A percentile compares a stretch with the other conserved stretches of the same genome.
phyloP scores from a whole-genome alignment of 2,329 filamentous ascomycete genomes.

The Alternaria tenuissima region DNA sequence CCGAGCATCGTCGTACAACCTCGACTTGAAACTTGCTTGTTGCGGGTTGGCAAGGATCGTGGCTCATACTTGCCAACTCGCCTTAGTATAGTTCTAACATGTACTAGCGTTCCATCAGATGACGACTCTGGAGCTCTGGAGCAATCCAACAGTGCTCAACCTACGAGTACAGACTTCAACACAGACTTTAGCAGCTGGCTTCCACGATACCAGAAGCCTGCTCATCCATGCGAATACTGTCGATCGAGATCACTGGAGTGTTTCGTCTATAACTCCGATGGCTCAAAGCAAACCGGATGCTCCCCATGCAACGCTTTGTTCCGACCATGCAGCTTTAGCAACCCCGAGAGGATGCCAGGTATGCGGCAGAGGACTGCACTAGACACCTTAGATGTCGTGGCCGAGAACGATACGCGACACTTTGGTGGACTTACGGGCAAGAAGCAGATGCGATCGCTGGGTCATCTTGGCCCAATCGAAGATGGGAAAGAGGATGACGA shows the following conservation, averaged over 20 bases:
- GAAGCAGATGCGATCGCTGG: slow-evolving; percentile 48
- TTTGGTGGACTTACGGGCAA: slow-evolving; percentile 49
- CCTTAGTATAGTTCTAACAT: slow-evolving; percentile 15
- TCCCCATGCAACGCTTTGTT: slow-evolving; percentile 59
- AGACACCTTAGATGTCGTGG: slow-evolving; percentile 58
- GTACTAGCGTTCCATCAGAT: slow-evolving; percentile 7
- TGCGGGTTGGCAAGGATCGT: neutral
- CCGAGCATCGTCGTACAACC: neutral
- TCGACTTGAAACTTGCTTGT: neutral
- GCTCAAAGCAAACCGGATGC: slow-evolving; percentile 52
- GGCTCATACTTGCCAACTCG: neutral
- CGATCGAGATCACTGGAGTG: slow-evolving; percentile 57
- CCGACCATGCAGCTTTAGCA: slow-evolving; percentile 58
- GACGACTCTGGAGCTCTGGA: slow-evolving; percentile 11
- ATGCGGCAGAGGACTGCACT: slow-evolving; percentile 50
- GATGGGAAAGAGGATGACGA: slow-evolving; percentile 39
- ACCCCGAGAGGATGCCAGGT: slow-evolving; percentile 42
- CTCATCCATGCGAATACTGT: slow-evolving; percentile 59
- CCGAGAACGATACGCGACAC: slow-evolving; percentile 50
- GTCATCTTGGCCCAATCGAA: slow-evolving; percentile 49
- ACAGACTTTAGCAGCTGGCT: slow-evolving; percentile 58
- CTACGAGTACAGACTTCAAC: slow-evolving; percentile 43
- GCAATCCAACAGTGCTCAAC: slow-evolving; percentile 12
- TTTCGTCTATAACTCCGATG: slow-evolving; percentile 53
- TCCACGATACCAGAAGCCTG: slow-evolving; percentile 56